Base-by-base conservation (phyloP, 1,284 basidiomycete species). In the Serendipita sp. region DNA sequence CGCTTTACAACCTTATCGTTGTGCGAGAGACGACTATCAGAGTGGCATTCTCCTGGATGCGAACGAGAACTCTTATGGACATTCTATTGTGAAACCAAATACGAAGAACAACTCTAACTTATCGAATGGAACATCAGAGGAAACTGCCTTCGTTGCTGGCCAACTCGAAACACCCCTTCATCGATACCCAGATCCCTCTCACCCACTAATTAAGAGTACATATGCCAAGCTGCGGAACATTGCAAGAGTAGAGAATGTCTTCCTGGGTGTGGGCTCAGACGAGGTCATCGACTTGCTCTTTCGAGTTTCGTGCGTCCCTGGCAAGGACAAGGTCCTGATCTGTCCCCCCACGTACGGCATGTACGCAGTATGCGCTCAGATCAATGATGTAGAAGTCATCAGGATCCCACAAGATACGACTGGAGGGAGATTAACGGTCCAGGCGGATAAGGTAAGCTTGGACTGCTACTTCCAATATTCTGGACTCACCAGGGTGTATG, bases 311-410 rank as follows among this genome's bases (percentile, higher is more conserved):
- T 93, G 94, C 68, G 77, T 77, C 0, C 96, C 96, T 0, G 88
- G 80, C 1, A 75, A 79, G 65, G 91, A 98, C 71, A 88, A 85
- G 70, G 85, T 93, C 41, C 72, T 95, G 68, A 88, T 84, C 45
- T 91, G 87, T 3, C 96, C 95, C 1, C 96, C 96, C 2, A 98
- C 95, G 4, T 99, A 99, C 71, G 95, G 95, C 26, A 99, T 99
- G 95, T 99, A 99, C 75, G 74, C 79, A 17, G 95, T 99, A 1
- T 93, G 89, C 65, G 96, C 95, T 4, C 88, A 94, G 68, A 87
- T 99, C 62, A 99, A 99, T 71, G 96, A 99, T 71, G 78, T 97
- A 2, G 87, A 82, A 0, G 77, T 96, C 2, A 83, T 94, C 61
- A 85, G 88, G 70, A 85, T 92, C 2, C 86, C 87, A 2, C 75